phyloP scores from a whole-genome alignment of 1,284 basidiomycete genomes.

The Irpex sp. region DNA sequence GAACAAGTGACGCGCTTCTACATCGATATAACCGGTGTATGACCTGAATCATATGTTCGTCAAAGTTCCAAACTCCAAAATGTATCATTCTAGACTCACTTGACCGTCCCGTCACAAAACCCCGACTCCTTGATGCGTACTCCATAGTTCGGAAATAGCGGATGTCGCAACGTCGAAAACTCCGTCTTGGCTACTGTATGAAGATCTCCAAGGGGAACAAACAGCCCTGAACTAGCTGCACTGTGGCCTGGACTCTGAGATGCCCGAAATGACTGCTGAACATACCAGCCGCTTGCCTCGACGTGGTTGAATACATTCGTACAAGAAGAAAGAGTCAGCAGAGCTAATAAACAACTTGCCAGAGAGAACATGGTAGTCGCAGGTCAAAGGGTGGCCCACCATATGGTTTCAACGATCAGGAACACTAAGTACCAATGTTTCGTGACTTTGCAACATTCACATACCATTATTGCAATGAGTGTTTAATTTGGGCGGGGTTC shows the following conservation, averaged over 20 bases:
- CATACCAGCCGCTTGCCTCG: not conserved
- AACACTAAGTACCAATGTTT: not conserved
- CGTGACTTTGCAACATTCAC: not conserved
- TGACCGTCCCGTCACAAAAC: conserved; percentile 25
- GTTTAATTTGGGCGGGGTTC: no score
- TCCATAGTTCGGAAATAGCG: conserved; percentile 47
- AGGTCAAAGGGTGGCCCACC: not conserved
- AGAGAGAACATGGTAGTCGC: not conserved
- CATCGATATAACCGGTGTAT: conserved; percentile 19
- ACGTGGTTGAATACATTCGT: not conserved
- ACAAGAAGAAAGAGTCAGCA: not conserved
- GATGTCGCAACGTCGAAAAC: conserved; percentile 49
- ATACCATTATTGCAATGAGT: no score
- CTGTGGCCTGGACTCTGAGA: not conserved
- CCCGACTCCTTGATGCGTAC: conserved; percentile 46
- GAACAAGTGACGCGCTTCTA: conserved; percentile 53
- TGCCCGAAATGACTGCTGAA: not conserved
- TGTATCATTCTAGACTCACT: conserved; percentile 24
- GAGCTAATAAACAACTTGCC: not conserved
- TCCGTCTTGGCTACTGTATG: conserved; percentile 32
- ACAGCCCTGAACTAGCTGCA: conserved; percentile 32
- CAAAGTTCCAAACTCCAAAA: not conserved
- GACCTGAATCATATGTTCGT: conserved; percentile 7
- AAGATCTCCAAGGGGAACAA: conserved; percentile 40
- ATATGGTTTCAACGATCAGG: not conserved